Evolutionary conservation across 2,329 filamentous ascomycete species (phyloP).

Genomic region (Botryotinia narcissicola): DNA sequence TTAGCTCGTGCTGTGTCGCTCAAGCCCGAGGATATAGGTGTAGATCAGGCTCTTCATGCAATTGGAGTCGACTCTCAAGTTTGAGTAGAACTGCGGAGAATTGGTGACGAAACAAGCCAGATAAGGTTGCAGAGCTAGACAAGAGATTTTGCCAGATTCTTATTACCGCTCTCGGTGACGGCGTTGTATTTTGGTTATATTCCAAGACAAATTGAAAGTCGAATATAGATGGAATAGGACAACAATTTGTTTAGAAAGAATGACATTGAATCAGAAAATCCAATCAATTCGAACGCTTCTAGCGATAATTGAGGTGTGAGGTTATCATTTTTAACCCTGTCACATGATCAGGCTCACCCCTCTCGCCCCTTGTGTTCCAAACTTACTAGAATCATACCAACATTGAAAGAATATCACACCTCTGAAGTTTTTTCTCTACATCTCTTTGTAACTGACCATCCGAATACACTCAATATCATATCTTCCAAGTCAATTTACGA

Average conservation of each 20-base stretch:
- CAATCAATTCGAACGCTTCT: not conserved
- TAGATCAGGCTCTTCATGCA: not conserved
- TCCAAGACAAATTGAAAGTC: not conserved
- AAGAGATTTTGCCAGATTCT: not conserved
- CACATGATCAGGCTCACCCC: not conserved
- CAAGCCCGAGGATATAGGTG: not conserved
- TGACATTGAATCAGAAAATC: not conserved
- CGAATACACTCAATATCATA: not conserved
- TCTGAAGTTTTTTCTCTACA: not conserved
- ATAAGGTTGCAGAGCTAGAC: too few relatives aligned
- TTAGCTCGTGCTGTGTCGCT: not conserved
- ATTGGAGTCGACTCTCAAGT: not conserved
- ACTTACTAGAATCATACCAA: not conserved
- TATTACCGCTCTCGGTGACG: not conserved
- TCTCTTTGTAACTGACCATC: not conserved
- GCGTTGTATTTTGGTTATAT: not conserved
- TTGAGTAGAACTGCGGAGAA: too few relatives aligned
- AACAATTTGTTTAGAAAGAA: not conserved
- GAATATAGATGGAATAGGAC: not conserved
- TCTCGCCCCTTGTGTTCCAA: not conserved
- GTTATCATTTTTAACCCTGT: rapidly evolving
- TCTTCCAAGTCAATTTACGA: not conserved
- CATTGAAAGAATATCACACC: not conserved
- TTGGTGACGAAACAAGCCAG: too few relatives aligned
- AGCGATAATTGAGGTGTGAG: not conserved